A percentile compares a stretch with the other conserved stretches of the same genome.
phyloP scores from a whole-genome alignment of 148 eudicot species.

The Selenicereus undatus region DNA sequence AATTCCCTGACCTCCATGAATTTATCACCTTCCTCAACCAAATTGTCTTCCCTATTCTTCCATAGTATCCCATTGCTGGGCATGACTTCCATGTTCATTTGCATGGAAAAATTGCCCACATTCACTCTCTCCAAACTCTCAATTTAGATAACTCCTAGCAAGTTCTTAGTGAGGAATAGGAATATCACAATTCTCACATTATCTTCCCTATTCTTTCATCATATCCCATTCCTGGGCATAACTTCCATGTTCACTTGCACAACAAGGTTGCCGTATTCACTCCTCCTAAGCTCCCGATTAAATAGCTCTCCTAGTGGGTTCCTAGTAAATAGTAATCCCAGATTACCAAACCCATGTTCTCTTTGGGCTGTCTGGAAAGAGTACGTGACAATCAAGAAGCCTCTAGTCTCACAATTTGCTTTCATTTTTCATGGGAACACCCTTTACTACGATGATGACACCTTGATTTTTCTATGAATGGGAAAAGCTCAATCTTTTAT shows the following conservation, averaged over 20 bases:
- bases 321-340: too few species aligned
- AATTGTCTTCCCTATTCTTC: neutral
- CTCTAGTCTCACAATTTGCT: neutral
- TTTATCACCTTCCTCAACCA: neutral
- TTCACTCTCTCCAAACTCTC: neutral
- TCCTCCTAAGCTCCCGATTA: neutral
- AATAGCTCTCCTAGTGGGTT: neutral
- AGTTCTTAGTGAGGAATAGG: too few species aligned
- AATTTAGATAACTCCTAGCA: neutral
- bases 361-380: neutral
- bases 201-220: neutral
- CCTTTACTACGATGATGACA: neutral
- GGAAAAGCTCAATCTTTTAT: neutral
- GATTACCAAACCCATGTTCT: neutral
- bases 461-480: neutral
- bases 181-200: neutral
- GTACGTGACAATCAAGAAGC: neutral
- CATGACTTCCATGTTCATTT: neutral
- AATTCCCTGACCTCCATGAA: neutral
- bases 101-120: neutral
- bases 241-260: neutral
- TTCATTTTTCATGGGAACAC: neutral
- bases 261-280: neutral
- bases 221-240: neutral
- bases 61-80: neutral